Base-by-base conservation (phyloP, 345 rosid genomes). In the Kernera saxatilis region DNA sequence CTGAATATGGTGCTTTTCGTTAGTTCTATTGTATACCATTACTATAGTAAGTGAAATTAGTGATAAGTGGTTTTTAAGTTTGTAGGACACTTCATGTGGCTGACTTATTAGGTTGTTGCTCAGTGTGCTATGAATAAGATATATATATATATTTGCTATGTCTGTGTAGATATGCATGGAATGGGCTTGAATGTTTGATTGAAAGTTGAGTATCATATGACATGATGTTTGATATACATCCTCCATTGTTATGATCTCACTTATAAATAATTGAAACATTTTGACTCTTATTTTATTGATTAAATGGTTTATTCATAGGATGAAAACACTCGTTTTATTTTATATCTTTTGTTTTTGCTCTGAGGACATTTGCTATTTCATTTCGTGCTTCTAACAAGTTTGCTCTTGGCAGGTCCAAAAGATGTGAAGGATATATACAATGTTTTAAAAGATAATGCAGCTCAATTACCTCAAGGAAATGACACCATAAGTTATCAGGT, bases 401-500 rank as follows among this genome's bases (percentile, higher is more conserved):
- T 80, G 10, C 40, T 74, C 46, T 44, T 50, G 78, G 73, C 84
- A 92, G 98, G 85, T 73, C 76, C 87, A 9, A 86, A 83, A 72
- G 96, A 93, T 55, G 88, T 85, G 27, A 91, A 88, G 79, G 97
- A 87, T 77, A 59, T 83, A 48, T 86, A 81, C 79, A 77, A 72
- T 60, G 71, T 83, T 78, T 86, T 91, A 63, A 93, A 91, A 73
- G 97, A 88, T 65, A 73, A 78, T 72, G 92, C 88, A 41, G 78
- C 83, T 57, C 88, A 87, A 57, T 77, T 87, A 50, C 64, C 77
- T 67, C 88, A 81, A 76, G 77, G 49, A 71, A 77, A 75, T 65
- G 80, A 72, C 75, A 85, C 84, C 51, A 72, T 87, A 70, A 87
- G 83, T 46, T 85, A 80, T 77, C 98, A 93, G 97, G 98, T 84